Percentiles rank a stretch among this genome's conserved stretches.
Evolutionary conservation across 192 early-diverging fungal genomes (phyloP).

Genomic region (Funneliformis geosporum): DNA sequence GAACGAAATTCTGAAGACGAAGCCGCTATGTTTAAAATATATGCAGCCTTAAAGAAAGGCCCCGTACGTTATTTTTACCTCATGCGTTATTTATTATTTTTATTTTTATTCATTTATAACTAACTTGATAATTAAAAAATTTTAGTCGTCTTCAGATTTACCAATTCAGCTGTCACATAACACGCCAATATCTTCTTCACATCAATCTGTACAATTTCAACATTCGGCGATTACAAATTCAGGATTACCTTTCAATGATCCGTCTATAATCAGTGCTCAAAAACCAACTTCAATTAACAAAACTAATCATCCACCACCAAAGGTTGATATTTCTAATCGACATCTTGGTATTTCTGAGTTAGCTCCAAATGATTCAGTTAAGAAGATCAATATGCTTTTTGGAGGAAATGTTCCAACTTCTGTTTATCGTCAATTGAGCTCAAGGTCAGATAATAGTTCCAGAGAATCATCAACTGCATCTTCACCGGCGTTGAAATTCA

Average conservation of each 20-base stretch:
- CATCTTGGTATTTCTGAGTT: conserved; percentile 16
- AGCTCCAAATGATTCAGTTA: conserved; percentile 13
- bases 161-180: background rate
- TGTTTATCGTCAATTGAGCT: conserved; percentile 60
- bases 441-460: conserved; percentile 44
- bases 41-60: conserved; percentile 55
- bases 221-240: conserved; percentile 5
- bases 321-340: conserved; percentile 6
- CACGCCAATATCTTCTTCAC: background rate
- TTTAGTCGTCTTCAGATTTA: background rate
- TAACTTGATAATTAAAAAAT: background rate
- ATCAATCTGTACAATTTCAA: background rate
- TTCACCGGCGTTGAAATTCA: conserved; percentile 33
- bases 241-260: conserved; percentile 30
- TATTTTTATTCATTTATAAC: background rate
- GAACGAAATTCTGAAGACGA: conserved; percentile 43
- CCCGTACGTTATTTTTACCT: conserved; percentile 34
- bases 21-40: conserved; percentile 55
- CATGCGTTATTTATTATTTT: background rate
- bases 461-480: conserved; percentile 30
- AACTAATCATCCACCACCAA: conserved; percentile 10
- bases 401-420: conserved; percentile 59
- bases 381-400: conserved; percentile 39
- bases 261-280: conserved; percentile 32
- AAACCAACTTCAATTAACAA: conserved; percentile 3